A percentile compares a stretch with the other conserved stretches of the same genome.
Evolutionary conservation across 495 filamentous ascomycete species (phyloP).

Genomic region (Neohortaea acidophila): DNA sequence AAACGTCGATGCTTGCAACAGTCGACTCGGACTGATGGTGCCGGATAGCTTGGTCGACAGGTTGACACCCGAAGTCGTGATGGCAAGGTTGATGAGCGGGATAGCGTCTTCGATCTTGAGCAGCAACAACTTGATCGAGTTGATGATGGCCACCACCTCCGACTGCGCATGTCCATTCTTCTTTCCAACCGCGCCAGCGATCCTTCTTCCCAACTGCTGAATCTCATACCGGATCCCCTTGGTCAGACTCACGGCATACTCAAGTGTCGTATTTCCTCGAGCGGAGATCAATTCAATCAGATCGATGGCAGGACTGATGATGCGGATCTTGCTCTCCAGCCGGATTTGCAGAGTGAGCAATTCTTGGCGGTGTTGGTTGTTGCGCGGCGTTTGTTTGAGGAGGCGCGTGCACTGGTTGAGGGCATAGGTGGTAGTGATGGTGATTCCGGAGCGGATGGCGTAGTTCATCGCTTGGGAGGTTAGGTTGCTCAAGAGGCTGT

Average conservation of each 20-base stretch:
- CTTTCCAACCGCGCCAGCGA: constrained; percentile 49
- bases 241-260: constrained; percentile 74
- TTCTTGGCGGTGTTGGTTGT: constrained; percentile 54
- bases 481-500: constrained; percentile 57
- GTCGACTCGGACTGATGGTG: constrained; percentile 75
- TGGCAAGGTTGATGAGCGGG: constrained; percentile 83
- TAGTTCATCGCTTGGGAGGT: constrained; percentile 82
- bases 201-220: constrained; percentile 60
- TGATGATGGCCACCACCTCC: constrained; percentile 55
- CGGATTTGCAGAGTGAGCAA: constrained; percentile 55
- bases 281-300: constrained; percentile 91
- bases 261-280: constrained; percentile 85
- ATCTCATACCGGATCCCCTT: constrained; percentile 82
- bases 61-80: constrained; percentile 84
- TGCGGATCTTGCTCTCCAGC: constrained; percentile 73
- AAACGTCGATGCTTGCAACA: constrained; percentile 88
- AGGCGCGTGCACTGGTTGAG: constrained; percentile 66
- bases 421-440: constrained; percentile 73
- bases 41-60: constrained; percentile 62
- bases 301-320: constrained; percentile 83
- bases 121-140: constrained; percentile 62
- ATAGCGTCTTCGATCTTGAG: constrained; percentile 80
- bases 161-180: constrained; percentile 35
- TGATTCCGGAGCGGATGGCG: constrained; percentile 79
- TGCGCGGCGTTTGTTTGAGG: constrained; percentile 51